Percentiles rank a stretch among this genome's conserved stretches.
Evolutionary conservation across 2,329 filamentous ascomycete species (phyloP).

Genomic region (Emmonsiellopsis sp.): DNA sequence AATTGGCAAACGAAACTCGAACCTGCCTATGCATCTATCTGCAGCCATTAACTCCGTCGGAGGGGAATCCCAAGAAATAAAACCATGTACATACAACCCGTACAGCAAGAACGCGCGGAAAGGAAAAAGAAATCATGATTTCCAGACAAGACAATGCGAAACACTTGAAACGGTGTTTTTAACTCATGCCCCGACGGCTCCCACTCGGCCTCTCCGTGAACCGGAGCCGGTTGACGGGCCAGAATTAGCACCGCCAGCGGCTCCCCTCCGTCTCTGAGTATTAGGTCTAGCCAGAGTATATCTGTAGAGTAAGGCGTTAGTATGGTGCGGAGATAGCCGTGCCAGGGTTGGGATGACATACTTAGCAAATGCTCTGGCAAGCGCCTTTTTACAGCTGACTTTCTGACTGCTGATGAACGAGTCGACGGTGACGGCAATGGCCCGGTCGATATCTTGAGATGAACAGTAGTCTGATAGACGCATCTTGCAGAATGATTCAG

Average conservation of each 20-base stretch:
- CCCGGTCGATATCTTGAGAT: constrained; percentile 83
- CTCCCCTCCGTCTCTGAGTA: neutral
- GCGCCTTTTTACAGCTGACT: constrained; percentile 92
- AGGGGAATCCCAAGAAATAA: too few relatives aligned
- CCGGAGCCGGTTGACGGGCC: neutral
- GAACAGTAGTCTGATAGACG: constrained; percentile 93
- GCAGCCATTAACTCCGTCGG: too few relatives aligned
- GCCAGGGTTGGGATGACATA: constrained; percentile 52
- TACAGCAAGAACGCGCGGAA: too few relatives aligned
- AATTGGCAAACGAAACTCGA: too few relatives aligned
- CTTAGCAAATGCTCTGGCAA: constrained; percentile 91
- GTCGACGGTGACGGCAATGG: constrained; percentile 92
- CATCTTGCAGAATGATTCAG: constrained; percentile 95
- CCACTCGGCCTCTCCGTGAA: neutral
- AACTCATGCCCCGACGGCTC: neutral
- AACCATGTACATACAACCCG: too few relatives aligned
- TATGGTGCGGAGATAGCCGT: neutral
- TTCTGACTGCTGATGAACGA: constrained; percentile 96
- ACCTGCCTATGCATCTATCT: too few relatives aligned
- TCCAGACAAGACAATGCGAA: too few relatives aligned
- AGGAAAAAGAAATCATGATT: too few relatives aligned
- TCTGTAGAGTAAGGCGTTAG: constrained; percentile 3
- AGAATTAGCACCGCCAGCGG: neutral
- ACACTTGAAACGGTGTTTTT: neutral
- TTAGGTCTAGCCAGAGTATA: constrained; percentile 10